phyloP scores from a whole-genome alignment of 768 basidiomycete genomes.

The Sutorius australiensis region DNA sequence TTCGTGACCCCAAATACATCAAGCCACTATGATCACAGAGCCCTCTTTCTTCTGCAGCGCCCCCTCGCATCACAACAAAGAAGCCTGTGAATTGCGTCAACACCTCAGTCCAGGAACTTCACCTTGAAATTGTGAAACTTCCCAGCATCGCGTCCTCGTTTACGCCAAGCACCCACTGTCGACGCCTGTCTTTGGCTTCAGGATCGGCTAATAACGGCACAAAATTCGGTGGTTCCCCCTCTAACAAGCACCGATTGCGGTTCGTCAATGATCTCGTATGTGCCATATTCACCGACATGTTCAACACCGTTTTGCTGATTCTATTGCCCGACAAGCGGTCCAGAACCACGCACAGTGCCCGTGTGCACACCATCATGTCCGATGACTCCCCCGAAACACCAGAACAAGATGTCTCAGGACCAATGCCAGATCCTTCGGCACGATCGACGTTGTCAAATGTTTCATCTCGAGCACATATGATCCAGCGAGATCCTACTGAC shows the following conservation, averaged over 20 bases:
- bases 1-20: not conserved
- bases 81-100: not conserved
- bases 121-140: conserved; percentile 7
- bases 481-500: too few species aligned
- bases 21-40: not conserved
- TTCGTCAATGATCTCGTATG: not conserved
- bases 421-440: conserved; percentile 23
- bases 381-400: conserved; percentile 2
- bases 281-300: conserved; percentile 5
- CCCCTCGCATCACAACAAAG: not conserved
- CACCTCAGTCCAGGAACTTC: conserved; percentile 3
- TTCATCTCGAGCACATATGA: too few species aligned
- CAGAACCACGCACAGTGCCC: too few species aligned
- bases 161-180: conserved; percentile 12
- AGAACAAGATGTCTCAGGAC: conserved; percentile 23
- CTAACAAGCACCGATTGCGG: not conserved
- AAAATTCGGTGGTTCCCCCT: not conserved
- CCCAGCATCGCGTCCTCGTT: conserved; percentile 3
- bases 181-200: conserved; percentile 28
- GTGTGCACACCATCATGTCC: not conserved
- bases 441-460: too few species aligned
- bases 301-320: conserved; percentile 3
- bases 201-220: conserved; percentile 80
- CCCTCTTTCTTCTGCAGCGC: not conserved
- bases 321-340: not conserved